Evolutionary conservation across 352 stramenopile genomes (phyloP), one percentile per base, ranked within the genome.

Genomic region (Phytophthora melonis): DNA sequence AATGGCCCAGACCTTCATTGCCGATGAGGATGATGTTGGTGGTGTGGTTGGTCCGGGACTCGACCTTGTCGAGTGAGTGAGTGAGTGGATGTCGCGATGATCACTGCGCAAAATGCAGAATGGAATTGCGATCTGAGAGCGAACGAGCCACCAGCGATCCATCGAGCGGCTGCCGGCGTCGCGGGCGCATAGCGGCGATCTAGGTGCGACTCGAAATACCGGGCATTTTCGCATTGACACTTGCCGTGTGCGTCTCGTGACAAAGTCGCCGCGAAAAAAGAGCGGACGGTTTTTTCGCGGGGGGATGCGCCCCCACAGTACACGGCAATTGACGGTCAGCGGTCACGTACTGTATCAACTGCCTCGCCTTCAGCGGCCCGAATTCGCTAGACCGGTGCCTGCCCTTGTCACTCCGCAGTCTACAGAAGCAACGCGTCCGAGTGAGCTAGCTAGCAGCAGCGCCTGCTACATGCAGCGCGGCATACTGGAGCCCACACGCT

Each of bases 1-100:
- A 47, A 79, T 64, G 23, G 45, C 56, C 19, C 41, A 65, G 23
- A 67, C n/a, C 52, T 79, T 79, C 72, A 72, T 79, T 19, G n/a
- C 39, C 9, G 52, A 25, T 55, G 30, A 41, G 23, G 10, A 54
- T 56, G 45, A 21, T 60, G 58, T 32, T 16, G 18, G 5, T 57
- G 36, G 23, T 14, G 43, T 47, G n/a, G 41, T 45, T 41, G 27
- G 41, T 49, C 47, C 19, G 39, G 49, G 70, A 77, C 70, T 77
- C 70, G 57, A 76, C 1, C 27, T 19, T 72, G n/a, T 76, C 68
- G 68, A 75, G 68, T 75, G 10, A 54, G 43, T 68, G 23, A 54
- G 43, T 68, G 23, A 30, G 45, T 59, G 52, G n/a, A n/a, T n/a
- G n/a, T n/a, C n/a, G n/a, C n/a, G n/a, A n/a, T 16, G 66, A 5